Percentiles rank a stretch among this genome's conserved stretches.
Conservation (phyloP, 1,284 basidiomycete genomes). For the Clitocybe nebularis region DNA sequence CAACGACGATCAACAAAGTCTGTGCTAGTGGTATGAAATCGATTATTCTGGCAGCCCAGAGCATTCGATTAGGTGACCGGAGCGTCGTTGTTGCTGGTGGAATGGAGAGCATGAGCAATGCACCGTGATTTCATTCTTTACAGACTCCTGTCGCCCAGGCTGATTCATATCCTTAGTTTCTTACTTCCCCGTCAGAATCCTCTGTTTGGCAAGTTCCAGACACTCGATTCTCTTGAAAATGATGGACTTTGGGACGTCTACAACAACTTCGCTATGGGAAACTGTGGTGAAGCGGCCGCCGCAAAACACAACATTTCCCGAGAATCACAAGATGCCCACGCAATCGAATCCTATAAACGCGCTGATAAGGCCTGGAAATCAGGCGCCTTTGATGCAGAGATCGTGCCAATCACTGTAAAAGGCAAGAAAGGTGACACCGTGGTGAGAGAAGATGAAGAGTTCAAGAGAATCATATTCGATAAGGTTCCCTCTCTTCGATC, state of each 20-base stretch:
- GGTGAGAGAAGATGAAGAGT: slow-evolving; percentile 95
- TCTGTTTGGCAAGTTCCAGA: slow-evolving; percentile 85
- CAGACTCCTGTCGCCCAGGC: background rate
- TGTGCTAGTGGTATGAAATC: slow-evolving; percentile 96
- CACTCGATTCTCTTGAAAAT: slow-evolving; percentile 84
- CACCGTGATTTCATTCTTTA: slow-evolving; percentile 56
- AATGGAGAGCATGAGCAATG: slow-evolving; percentile 97
- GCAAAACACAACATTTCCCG: slow-evolving; percentile 82
- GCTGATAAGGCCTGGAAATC: slow-evolving; percentile 88
- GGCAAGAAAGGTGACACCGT: slow-evolving; percentile 91
- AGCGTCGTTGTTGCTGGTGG: slow-evolving; percentile 90
- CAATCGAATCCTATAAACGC: slow-evolving; percentile 92
- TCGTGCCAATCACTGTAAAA: slow-evolving; percentile 92
- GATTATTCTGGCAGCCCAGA: slow-evolving; percentile 90
- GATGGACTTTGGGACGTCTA: slow-evolving; percentile 97
- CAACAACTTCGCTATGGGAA: slow-evolving; percentile 95
- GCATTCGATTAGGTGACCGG: slow-evolving; percentile 84
- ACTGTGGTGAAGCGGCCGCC: slow-evolving; percentile 90
- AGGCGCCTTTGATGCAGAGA: slow-evolving; percentile 84
- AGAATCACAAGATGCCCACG: slow-evolving; percentile 85
- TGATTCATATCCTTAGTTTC: slow-evolving; percentile 55
- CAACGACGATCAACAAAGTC: slow-evolving; percentile 99
- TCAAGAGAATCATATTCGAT: slow-evolving; percentile 92
- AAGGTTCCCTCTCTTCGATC: slow-evolving; percentile 85
- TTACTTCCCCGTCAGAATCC: slow-evolving; percentile 87